phyloP scores from a whole-genome alignment of 163 green algal genomes.

The Scenedesmus sp. region DNA sequence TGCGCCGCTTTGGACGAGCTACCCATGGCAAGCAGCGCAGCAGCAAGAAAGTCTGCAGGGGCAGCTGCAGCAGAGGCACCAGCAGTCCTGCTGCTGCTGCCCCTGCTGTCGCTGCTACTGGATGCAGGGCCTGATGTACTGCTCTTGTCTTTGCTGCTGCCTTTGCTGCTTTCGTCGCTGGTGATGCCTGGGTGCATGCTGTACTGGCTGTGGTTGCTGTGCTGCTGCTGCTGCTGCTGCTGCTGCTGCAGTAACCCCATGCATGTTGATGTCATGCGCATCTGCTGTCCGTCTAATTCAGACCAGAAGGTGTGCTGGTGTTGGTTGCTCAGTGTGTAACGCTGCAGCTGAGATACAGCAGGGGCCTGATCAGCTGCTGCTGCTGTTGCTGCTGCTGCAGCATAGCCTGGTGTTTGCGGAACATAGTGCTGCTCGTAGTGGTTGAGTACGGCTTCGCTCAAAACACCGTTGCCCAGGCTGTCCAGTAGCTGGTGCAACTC shows the following conservation, averaged over 20 bases:
- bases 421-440: neutral
- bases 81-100: conserved; percentile 36
- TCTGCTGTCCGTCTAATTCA: neutral
- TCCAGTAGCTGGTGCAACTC: conserved; percentile 6
- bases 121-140: neutral
- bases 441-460: neutral
- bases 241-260: neutral
- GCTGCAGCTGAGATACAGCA: conserved; percentile 5
- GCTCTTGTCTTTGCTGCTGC: conserved; percentile 28
- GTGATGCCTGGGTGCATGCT: neutral
- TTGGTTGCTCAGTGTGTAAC: neutral
- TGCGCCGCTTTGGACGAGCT: conserved; percentile 29
- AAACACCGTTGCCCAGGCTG: neutral
- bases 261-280: neutral
- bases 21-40: conserved; percentile 1
- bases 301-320: neutral
- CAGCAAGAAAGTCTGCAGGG: conserved; percentile 37
- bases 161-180: neutral
- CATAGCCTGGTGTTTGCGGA: neutral
- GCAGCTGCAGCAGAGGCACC: neutral
- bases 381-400: neutral
- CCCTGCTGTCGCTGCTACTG: too few relatives aligned
- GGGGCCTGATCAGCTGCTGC: neutral
- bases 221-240: too few relatives aligned
- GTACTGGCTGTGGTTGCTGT: neutral